These are phyloP conservation scores for Leptodermis oblonga DNA, from an alignment of 257 asterid genomes.

Conservation along the genomic window DNA sequence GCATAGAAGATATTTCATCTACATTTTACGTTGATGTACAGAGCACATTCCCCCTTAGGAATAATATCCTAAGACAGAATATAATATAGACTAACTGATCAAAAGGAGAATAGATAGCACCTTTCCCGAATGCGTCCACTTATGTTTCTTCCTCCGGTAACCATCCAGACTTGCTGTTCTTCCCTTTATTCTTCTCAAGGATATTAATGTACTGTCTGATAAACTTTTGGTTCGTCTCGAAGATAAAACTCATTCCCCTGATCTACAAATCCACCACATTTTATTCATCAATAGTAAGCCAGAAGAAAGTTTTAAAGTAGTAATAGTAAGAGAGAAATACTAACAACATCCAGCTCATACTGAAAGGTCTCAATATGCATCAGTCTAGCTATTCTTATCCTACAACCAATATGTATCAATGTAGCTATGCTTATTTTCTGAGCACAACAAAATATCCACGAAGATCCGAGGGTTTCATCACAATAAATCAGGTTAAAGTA, in stretches of 20 bases:
- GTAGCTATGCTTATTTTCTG: not conserved
- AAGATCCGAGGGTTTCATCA: not conserved
- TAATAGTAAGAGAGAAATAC: not conserved
- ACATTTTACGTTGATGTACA: constrained; percentile 10
- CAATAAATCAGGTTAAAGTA: not conserved
- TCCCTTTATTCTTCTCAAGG: constrained; percentile 33
- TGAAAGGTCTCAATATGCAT: not conserved
- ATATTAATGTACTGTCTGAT: constrained; percentile 45
- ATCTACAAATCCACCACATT: constrained; percentile 39
- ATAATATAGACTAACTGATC: not conserved
- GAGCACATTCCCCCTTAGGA: constrained; percentile 9
- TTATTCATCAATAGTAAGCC: not conserved
- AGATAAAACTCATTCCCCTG: constrained; percentile 72
- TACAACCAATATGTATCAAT: not conserved
- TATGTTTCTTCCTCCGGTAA: constrained; percentile 34
- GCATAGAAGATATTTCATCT: not conserved
- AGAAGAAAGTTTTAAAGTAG: not conserved
- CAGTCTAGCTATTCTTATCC: no score
- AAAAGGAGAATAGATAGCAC: constrained; percentile 12
- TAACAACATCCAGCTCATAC: not conserved
- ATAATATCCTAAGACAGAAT: constrained; percentile 11
- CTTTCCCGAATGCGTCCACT: constrained; percentile 20
- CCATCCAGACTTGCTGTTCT: constrained; percentile 35
- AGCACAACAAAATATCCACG: not conserved
- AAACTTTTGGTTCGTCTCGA: constrained; percentile 56